Base-by-base conservation (phyloP, 768 basidiomycete species). In the Leucogyrophana mollusca region DNA sequence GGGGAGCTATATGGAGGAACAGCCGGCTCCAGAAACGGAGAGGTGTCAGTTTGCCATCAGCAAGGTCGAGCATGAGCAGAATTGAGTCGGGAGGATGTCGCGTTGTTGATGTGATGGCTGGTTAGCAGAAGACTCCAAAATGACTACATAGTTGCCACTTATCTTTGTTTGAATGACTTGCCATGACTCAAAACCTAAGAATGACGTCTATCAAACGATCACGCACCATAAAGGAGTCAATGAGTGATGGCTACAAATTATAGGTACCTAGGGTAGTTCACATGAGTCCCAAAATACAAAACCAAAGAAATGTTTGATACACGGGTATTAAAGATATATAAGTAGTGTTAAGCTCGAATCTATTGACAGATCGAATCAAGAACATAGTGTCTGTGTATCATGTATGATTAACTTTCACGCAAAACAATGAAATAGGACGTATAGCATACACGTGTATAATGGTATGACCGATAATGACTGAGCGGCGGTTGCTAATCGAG, bases 1-100 rank as follows among this genome's bases (percentile, higher is more conserved):
- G 33, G 71, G 75, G 7, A 76, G 70, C 43, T 67, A 65, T 27
- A 44, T 72, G 22, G 78, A 78, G 55, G 39, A 47, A 23, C 69
- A 78, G 45, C 61, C 64, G 17, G 52, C 49, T 21, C 50, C 50
- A 17, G 74, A 78, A 61, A 65, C 53, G 21, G 49, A 57, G 35
- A 61, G 70, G 30, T 77, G 76, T 52, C 58, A 44, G 8, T 71
- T 74, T 46, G 66, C 67, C 14, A 63, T 63, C 21, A 59, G 62
- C 18, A 66, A 69, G 51, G 65, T 58, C 34, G 47, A 30, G 24
- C 48, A 60, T 18, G 62, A 66, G 55, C 66, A 77, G 47, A 57
- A 71, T 60, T 76, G 56, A 60, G 53, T 9, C 30, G 39, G 34
- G 30, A 22, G 30, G 5, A 9, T 43, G 25, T 4, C 17, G 27